These are phyloP conservation scores for Xylaria sp. DNA, from an alignment of 2,329 filamentous ascomycete genomes.

Conservation along the genomic window DNA sequence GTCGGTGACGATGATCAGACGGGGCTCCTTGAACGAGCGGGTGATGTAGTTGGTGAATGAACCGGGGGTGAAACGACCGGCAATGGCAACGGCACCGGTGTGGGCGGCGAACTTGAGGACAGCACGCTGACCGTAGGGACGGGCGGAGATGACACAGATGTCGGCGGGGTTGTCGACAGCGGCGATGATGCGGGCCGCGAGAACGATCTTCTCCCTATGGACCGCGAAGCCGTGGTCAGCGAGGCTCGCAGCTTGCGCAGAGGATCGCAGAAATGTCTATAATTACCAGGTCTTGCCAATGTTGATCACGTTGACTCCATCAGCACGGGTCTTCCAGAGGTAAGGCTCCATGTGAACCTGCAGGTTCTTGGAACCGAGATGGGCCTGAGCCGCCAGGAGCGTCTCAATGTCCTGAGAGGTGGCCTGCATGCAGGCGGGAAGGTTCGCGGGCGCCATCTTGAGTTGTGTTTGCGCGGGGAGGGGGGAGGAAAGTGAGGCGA, in stretches of 20 bases:
- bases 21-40: constrained; percentile 99
- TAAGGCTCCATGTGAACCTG: constrained; percentile 99
- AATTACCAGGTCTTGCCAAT: constrained; percentile 98
- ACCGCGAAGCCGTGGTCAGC: constrained; percentile 29
- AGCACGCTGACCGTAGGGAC: constrained; percentile 99
- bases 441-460: constrained; percentile 95
- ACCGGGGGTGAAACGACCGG: constrained; percentile 99
- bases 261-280: neutral
- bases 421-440: constrained; percentile 95
- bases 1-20: constrained; percentile 99
- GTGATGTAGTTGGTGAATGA: constrained; percentile 99
- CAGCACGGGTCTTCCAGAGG: constrained; percentile 99
- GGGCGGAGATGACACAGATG: constrained; percentile 98
- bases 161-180: constrained; percentile 99
- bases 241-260: neutral
- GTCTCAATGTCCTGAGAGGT: constrained; percentile 99
- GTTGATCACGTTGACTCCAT: constrained; percentile 99
- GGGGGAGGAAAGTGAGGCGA: constrained; percentile 44
- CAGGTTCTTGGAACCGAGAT: constrained; percentile 98
- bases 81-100: constrained; percentile 97
- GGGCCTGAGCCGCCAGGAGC: constrained; percentile 95
- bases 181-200: constrained; percentile 98
- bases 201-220: constrained; percentile 98
- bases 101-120: constrained; percentile 99
- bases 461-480: constrained; percentile 49